Percentiles rank a stretch among this genome's conserved stretches.
These are phyloP conservation scores for Fusarium nanum DNA, from an alignment of 2,329 filamentous ascomycete species.

Conservation along the genomic window DNA sequence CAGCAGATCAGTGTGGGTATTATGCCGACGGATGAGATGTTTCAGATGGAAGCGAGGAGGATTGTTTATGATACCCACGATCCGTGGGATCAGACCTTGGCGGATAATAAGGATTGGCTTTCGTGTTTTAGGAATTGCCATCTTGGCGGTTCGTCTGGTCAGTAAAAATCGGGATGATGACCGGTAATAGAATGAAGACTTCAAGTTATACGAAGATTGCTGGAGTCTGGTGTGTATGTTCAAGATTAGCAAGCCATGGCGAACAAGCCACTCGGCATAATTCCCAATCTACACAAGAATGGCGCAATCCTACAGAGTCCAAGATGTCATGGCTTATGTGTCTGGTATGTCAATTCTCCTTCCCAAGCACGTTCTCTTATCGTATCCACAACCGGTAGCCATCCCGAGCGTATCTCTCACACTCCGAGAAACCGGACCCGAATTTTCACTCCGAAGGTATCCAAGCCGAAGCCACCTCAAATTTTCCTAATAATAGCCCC, in stretches of 20 bases:
- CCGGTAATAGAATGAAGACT: too few species aligned
- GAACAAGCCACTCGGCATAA: not conserved
- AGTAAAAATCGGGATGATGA: not conserved
- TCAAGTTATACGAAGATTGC: too few species aligned
- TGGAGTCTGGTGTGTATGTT: too few species aligned
- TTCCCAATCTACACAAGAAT: not conserved
- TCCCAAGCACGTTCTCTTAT: not conserved
- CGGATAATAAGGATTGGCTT: slow-evolving; percentile 47
- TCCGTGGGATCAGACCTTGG: slow-evolving; percentile 46
- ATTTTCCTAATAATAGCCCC: not conserved
- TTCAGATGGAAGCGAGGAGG: slow-evolving; percentile 43
- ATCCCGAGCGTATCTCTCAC: not conserved
- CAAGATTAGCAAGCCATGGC: too few species aligned
- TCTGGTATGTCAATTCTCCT: not conserved
- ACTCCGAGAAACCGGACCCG: not conserved
- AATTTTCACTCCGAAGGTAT: not conserved
- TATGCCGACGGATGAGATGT: slow-evolving; percentile 45
- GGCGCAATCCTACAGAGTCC: not conserved
- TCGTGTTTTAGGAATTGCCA: slow-evolving; percentile 37
- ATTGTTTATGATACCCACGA: slow-evolving; percentile 44
- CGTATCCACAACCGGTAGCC: not conserved
- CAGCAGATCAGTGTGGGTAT: slow-evolving; percentile 39
- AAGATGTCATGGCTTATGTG: not conserved
- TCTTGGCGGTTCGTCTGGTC: not conserved
- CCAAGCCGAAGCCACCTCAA: not conserved